These are phyloP conservation scores for Coriolopsis trogii DNA, from an alignment of 1,284 basidiomycete species.

Conservation along the genomic window DNA sequence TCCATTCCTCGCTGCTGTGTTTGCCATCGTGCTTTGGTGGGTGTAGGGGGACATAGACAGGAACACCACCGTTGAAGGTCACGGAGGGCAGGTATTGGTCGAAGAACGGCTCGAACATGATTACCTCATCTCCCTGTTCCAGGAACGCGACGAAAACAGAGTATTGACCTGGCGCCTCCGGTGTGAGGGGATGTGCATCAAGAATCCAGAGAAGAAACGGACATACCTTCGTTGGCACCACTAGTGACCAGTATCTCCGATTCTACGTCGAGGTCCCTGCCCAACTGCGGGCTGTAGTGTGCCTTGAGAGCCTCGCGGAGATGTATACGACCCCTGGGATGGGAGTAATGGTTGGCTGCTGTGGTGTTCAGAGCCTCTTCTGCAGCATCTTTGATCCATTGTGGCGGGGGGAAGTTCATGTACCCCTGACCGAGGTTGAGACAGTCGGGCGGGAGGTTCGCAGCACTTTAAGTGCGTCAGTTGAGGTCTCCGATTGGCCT, in stretches of 20 bases:
- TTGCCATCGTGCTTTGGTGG: constrained; percentile 68
- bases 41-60: constrained; percentile 94
- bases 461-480: constrained; percentile 55
- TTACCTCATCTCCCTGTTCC: constrained; percentile 92
- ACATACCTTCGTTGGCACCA: constrained; percentile 91
- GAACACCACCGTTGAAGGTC: constrained; percentile 90
- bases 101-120: constrained; percentile 98
- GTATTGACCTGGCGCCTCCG: constrained; percentile 71
- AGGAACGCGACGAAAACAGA: constrained; percentile 89
- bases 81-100: constrained; percentile 95
- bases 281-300: constrained; percentile 75
- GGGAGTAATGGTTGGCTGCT: constrained; percentile 86
- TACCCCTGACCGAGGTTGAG: constrained; percentile 95
- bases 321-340: constrained; percentile 85
- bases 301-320: constrained; percentile 84
- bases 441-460: constrained; percentile 83
- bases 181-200: not conserved
- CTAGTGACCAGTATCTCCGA: constrained; percentile 93
- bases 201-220: not conserved
- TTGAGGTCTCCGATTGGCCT: not conserved
- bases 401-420: constrained; percentile 90
- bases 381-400: constrained; percentile 82
- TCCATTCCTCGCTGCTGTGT: constrained; percentile 83
- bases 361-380: constrained; percentile 70
- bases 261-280: constrained; percentile 80